phyloP scores from a whole-genome alignment of 805 yeast species.

The Lachancea quebecensis region DNA sequence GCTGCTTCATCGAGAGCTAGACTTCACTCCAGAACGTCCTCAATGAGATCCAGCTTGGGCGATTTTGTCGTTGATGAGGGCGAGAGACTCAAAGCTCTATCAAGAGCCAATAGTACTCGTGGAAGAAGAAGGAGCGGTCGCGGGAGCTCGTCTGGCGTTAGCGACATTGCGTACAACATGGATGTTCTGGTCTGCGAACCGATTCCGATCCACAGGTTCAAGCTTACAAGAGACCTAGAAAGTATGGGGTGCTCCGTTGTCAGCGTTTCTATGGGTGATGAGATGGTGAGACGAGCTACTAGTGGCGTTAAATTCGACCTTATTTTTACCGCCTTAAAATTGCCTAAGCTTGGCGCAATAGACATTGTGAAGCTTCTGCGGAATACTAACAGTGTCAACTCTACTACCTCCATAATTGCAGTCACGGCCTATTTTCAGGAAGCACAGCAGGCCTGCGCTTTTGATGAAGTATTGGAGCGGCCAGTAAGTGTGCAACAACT shows the following conservation, averaged over 20 bases:
- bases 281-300: constrained; percentile 71
- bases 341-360: constrained; percentile 59
- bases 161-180: constrained; percentile 30
- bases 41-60: constrained; percentile 18
- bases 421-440: constrained; percentile 67
- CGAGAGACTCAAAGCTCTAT: constrained; percentile 23
- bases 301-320: constrained; percentile 80
- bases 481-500: constrained; percentile 39
- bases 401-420: constrained; percentile 70
- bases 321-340: constrained; percentile 66
- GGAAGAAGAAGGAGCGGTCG: constrained; percentile 28
- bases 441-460: constrained; percentile 45
- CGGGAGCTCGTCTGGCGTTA: constrained; percentile 17
- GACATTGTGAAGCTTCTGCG: constrained; percentile 74
- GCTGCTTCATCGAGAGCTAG: constrained; percentile 29
- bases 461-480: constrained; percentile 68
- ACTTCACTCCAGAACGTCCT: constrained; percentile 38
- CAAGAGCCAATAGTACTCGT: constrained; percentile 22
- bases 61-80: constrained; percentile 20
- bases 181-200: constrained; percentile 83
- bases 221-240: constrained; percentile 57
- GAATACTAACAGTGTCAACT: constrained; percentile 70
- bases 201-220: constrained; percentile 70
- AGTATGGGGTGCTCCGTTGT: constrained; percentile 75
- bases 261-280: constrained; percentile 72